Base-by-base conservation (phyloP, 2,329 filamentous ascomycete species). In the Cercospora sp. region DNA sequence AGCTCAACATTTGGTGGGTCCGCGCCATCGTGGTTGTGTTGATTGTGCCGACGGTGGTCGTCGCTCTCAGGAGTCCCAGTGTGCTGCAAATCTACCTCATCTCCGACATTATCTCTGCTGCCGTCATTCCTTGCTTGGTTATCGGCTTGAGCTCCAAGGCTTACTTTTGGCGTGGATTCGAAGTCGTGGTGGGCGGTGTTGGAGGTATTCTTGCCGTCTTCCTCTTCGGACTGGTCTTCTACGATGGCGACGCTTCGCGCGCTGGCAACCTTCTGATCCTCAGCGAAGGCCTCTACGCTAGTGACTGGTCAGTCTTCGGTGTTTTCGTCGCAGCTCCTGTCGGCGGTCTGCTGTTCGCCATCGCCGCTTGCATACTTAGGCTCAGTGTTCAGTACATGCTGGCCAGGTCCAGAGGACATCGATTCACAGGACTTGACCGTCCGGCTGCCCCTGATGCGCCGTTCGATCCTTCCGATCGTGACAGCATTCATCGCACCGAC, bases 21-120 rank as follows among this genome's bases (percentile, higher is more conserved):
- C 89, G 92, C 58, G 84, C 76, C 18, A 84, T 84, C 48, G 91
- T 95, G 28, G 87, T 94, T 1, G 76, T 91, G 16, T 75, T 94
- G 78, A 93, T 93, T 75, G 81, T 93, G 69, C 92, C 92, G 2
- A 87, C 89, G 62, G 86, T 94, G 12, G 87, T 92, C 28, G 85
- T 94, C 58, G 91, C 91, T 10, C 84, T 94, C 65, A 90, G 89
- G 76, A 88, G 89, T 7, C 90, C 91, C 1, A 89, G 87, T 60
- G 89, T 94, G 68, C 82, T 94, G 61, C 90, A 93, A 79, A 93
- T 94, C 78, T 94, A 92, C 82, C 85, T 94, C 71, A 92, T 94
- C 76, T 91, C 90, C 55, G 91, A 94, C 76, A 85, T 95, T 7
- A 86, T 95, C 68, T 92, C 91, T 16, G 90, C 92, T 1, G 87